phyloP scores from a whole-genome alignment of 2,329 filamentous ascomycete species.

The Verticillium alfalfae region DNA sequence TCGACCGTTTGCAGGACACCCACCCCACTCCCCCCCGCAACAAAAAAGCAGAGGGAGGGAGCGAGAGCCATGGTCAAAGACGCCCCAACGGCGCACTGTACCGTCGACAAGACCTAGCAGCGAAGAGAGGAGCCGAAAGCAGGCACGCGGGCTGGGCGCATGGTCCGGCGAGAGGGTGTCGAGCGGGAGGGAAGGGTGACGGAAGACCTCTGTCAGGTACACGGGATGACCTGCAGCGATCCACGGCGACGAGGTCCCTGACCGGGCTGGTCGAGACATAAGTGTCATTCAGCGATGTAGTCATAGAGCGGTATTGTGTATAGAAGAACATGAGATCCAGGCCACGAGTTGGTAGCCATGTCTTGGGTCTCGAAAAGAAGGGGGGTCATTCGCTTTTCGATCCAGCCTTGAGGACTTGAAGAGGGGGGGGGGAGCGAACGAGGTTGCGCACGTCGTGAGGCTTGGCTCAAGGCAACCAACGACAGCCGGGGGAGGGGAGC shows the following conservation, averaged over 20 bases:
- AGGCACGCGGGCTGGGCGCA: conserved; percentile 1
- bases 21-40: neutral
- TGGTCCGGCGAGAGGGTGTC: neutral
- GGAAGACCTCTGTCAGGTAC: neutral
- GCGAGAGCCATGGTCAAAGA: neutral
- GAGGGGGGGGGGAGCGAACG: too few relatives aligned
- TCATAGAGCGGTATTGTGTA: neutral
- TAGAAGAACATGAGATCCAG: neutral
- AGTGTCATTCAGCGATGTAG: neutral
- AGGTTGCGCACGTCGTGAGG: neutral
- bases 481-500: neutral
- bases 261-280: neutral
- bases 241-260: neutral
- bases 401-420: neutral
- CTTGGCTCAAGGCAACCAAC: neutral
- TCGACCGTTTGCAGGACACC: neutral
- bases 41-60: neutral
- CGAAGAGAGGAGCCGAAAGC: neutral
- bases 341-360: neutral
- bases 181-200: neutral
- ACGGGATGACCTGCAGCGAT: neutral
- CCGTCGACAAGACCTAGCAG: neutral
- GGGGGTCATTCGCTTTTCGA: neutral
- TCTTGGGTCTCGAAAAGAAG: neutral
- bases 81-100: neutral